Base-by-base conservation (phyloP, 345 rosid genomes). In the Murraya koenigii region DNA sequence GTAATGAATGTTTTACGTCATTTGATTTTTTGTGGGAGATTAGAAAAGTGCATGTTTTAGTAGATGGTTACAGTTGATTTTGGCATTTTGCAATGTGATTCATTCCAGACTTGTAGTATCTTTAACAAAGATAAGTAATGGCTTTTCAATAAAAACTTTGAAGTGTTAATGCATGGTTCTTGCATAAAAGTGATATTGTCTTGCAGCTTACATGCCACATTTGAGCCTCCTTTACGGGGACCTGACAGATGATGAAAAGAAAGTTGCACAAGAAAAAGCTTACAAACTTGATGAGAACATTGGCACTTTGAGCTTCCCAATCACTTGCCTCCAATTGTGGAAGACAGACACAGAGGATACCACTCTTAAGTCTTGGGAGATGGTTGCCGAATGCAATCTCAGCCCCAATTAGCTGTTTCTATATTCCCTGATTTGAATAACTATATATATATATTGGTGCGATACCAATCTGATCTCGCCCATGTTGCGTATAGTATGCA, bases 201-300 rank as follows among this genome's bases (percentile, higher is more conserved):
- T 78, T 41, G 87, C 85, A 94, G 97, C 93, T 55, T 91, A 91
- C 81, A 94, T 94, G 98, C 98, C 97, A 14, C 98, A 91, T 86
- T 74, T 89, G 77, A 94, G 98, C 85, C 83, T 93, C 52, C 87
- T 93, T 23, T 94, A 94, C 47, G 90, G 86, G 1, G 91, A 93
- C 85, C 86, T 91, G 56, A 85, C 87, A 0, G 93, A 90, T n/a
- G 92, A 91, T 23, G 93, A 88, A 83, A 94, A 93, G 92, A 89
- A 87, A 78, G 86, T 79, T 77, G 95, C 92, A 19, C 84, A 84
- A 80, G 97, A 89, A 79, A 90, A 84, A 81, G 92, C 92, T 25
- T 66, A 82, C 32, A 8, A 25, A 9, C 90, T 90, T 15, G 93
- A 94, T 71, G 85, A 80, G 62, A 79, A 77, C 84, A 83, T 90